Evolutionary conservation across 805 yeast species (phyloP).

Genomic region (Candida multigemmis): DNA sequence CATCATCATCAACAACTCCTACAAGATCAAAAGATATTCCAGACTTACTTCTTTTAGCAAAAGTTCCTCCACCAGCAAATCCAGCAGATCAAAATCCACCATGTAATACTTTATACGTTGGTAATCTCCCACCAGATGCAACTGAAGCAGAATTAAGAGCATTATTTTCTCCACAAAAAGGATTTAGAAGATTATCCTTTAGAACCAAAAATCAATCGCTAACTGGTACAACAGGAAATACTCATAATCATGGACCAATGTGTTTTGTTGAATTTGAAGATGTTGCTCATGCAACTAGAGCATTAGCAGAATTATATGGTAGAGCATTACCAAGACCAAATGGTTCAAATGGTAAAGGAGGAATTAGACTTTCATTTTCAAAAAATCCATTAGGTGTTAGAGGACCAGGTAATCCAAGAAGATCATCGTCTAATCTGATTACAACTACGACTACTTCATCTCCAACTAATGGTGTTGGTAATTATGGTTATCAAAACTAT

Average conservation of each 20-base stretch:
- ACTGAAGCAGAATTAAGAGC: slow-evolving; percentile 87
- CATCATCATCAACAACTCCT: slow-evolving; percentile 4
- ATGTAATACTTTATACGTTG: slow-evolving; percentile 93
- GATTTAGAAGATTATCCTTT: slow-evolving; percentile 88
- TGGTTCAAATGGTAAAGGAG: slow-evolving; percentile 72
- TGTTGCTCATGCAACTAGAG: slow-evolving; percentile 86
- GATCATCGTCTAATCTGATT: slow-evolving; percentile 16
- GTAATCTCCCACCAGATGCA: slow-evolving; percentile 95
- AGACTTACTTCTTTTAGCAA: slow-evolving; percentile 63
- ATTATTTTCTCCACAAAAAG: slow-evolving; percentile 79
- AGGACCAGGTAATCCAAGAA: slow-evolving; percentile 46
- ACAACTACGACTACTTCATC: slow-evolving; percentile 2
- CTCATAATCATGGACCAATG: slow-evolving; percentile 85
- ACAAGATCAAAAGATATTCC: slow-evolving; percentile 32
- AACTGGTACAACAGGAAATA: slow-evolving; percentile 14
- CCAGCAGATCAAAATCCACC: slow-evolving; percentile 99
- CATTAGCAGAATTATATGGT: slow-evolving; percentile 90
- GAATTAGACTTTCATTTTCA: slow-evolving; percentile 87
- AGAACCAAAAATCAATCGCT: slow-evolving; percentile 44
- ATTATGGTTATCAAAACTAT: slow-evolving; percentile 28
- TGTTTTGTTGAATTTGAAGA: slow-evolving; percentile 99
- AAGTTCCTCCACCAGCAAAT: slow-evolving; percentile 88
- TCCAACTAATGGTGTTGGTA: slow-evolving; percentile 15
- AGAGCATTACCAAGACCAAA: slow-evolving; percentile 79
- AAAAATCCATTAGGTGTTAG: slow-evolving; percentile 97